Conservation (phyloP, 306 rosid species). For the Gynostemma pentaphyllum region DNA sequence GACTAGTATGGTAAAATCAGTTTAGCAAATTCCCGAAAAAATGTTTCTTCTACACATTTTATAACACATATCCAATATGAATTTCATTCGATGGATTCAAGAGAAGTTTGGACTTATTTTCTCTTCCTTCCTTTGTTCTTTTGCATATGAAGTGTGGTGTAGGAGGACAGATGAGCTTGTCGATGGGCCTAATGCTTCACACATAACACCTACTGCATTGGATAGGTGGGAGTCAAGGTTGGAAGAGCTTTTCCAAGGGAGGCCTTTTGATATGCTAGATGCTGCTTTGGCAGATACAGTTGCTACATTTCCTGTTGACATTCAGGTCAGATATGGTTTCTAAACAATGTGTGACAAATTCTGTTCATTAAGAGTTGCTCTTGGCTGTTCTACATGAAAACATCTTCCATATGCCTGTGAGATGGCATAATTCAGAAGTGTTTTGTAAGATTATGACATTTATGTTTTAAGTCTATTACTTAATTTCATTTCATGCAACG, state of each 20-base stretch:
- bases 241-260: conserved; percentile 58
- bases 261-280: conserved; percentile 84
- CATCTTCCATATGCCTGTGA: no score
- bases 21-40: not conserved
- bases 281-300: conserved; percentile 84
- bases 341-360: not conserved
- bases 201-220: conserved; percentile 75
- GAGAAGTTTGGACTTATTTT: not conserved
- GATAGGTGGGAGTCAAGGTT: conserved; percentile 80
- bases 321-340: conserved; percentile 38
- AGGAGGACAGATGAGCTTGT: conserved; percentile 93
- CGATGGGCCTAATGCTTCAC: conserved; percentile 91
- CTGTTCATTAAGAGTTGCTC: no score
- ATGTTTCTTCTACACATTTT: not conserved
- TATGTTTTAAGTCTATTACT: not conserved
- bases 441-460: no score
- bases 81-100: not conserved
- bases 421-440: no score
- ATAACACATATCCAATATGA: not conserved
- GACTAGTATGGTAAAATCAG: no score
- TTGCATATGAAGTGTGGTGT: conserved; percentile 67
- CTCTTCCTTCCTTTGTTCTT: conserved; percentile 10
- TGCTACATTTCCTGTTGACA: conserved; percentile 64
- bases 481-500: not conserved
- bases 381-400: no score